Percentiles rank a stretch among this genome's conserved stretches.
Evolutionary conservation across 1,284 basidiomycete genomes (phyloP).

Genomic region (Cutaneotrichosporon sp.): DNA sequence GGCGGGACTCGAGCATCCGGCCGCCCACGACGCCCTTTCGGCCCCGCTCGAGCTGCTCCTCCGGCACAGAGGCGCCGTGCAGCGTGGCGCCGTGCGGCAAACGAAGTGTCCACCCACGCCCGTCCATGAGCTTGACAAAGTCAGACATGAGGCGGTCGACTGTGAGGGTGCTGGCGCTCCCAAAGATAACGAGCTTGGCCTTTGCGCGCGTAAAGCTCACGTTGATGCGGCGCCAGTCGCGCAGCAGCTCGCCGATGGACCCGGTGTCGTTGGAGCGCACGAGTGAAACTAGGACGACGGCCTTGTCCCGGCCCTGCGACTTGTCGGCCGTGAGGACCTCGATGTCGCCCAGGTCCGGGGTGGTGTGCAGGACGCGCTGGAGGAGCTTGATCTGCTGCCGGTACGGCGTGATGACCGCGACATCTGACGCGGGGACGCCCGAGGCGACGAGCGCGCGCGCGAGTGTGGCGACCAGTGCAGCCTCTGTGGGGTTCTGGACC

Average conservation of each 20-base stretch:
- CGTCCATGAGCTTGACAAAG: slow-evolving; percentile 74
- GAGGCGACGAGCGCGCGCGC: slow-evolving; percentile 64
- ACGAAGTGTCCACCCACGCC: slow-evolving; percentile 66
- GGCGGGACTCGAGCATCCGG: slow-evolving; percentile 14
- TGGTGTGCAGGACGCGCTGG: slow-evolving; percentile 58
- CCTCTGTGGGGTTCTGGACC: slow-evolving; percentile 85
- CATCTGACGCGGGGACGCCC: slow-evolving; percentile 68
- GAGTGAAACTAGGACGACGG: slow-evolving; percentile 89
- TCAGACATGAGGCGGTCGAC: slow-evolving; percentile 62
- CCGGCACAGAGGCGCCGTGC: slow-evolving; percentile 19
- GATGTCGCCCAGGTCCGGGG: slow-evolving; percentile 55
- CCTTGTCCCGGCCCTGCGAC: slow-evolving; percentile 95
- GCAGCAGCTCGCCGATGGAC: slow-evolving; percentile 82
- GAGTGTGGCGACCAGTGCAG: slow-evolving; percentile 61
- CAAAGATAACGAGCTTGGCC: slow-evolving; percentile 86
- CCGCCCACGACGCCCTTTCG: slow-evolving; percentile 2
- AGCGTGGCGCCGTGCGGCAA: slow-evolving; percentile 59
- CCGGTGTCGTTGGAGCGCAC: slow-evolving; percentile 80
- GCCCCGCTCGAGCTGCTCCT: not conserved
- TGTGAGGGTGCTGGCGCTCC: slow-evolving; percentile 72
- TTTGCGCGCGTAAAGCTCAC: slow-evolving; percentile 94
- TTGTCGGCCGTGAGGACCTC: slow-evolving; percentile 94
- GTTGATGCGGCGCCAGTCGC: slow-evolving; percentile 94
- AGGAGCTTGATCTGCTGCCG: slow-evolving; percentile 92
- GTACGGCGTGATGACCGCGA: slow-evolving; percentile 89